Evolutionary conservation across 108 stramenopile genomes (phyloP), one percentile per base, ranked within the genome.

Genomic region (Cyclostephanos invisitatus): DNA sequence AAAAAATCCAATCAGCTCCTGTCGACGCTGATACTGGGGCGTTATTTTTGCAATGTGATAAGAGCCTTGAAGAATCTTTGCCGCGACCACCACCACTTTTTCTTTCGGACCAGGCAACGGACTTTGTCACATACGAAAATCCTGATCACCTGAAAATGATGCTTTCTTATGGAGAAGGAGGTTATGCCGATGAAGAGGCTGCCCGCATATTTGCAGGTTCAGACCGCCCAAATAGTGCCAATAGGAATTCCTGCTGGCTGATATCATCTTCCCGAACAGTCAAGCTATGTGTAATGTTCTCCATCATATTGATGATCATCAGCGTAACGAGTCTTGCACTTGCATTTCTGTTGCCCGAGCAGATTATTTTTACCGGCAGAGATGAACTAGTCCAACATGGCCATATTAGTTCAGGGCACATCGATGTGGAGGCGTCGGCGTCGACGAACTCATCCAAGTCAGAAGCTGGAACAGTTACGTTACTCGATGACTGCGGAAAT

Each of bases 81-180:
- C 18, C 68, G 25, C 28, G 28, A 25, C 70, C 70, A 37, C 70
- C 70, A 62, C 70, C 70, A 12, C 18, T 48, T 35, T 49, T 29
- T 27, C 61, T 17, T 20, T 17, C 29, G 0, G 48, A 57, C 58
- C 42, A 70, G 56, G 58, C 70, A 29, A 48, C 42, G 5, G 59
- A 72, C 48, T 50, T 53, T 17, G 29, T 25, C 2, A 17, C 50
- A 22, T 72, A 72, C 40, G 61, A 72, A 50, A 72, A 62, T 35
- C 35, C 42, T 24, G 62, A 62, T 28, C 25, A 72, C 48, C 49
- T 72, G 44, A 24, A 32, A 7, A 62, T 48, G 38, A 40, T 72
- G 17, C 49, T 72, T 35, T 72, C 70, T 10, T 72, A 37, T 28
- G 70, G 62, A 25, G 70, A 62, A 62, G 70, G 60, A 51, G 60